A percentile compares a stretch with the other conserved stretches of the same genome.
phyloP scores from a whole-genome alignment of 208 protist genomes.

The Leishmania turanica region DNA sequence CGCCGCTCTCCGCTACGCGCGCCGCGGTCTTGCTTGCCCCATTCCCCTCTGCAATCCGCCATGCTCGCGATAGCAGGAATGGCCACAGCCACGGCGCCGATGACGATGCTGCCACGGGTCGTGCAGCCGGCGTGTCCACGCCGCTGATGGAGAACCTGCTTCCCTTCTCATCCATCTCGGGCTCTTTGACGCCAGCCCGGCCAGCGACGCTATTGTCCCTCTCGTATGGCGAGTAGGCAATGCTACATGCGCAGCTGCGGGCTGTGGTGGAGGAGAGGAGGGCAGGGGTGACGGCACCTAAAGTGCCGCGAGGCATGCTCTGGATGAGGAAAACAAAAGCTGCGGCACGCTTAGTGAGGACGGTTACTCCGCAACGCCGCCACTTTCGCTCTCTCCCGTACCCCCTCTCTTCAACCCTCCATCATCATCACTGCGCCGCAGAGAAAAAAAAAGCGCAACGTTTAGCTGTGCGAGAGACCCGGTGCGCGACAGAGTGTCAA shows the following conservation, averaged over 20 bases:
- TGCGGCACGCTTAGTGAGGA: neutral
- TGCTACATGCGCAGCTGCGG: neutral
- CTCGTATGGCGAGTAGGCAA: neutral
- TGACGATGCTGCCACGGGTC: neutral
- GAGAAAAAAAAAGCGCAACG: neutral
- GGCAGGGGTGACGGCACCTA: neutral
- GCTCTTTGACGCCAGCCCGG: constrained; percentile 14
- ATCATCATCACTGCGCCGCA: no score
- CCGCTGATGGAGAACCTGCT: neutral
- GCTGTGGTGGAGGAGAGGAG: neutral
- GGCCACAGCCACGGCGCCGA: neutral
- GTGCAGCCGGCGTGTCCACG: neutral
- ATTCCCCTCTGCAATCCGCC: neutral
- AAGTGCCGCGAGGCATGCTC: neutral
- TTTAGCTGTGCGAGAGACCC: neutral
- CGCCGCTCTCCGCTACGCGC: neutral
- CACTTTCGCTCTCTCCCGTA: neutral
- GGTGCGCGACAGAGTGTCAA: neutral
- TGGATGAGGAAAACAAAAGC: neutral
- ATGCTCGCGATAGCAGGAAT: neutral
- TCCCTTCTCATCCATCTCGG: neutral
- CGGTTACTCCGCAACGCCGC: neutral
- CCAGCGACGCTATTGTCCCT: neutral
- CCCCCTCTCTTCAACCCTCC: neutral
- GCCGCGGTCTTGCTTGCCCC: neutral